Evolutionary conservation across 306 rosid genomes (phyloP).

Genomic region (cucumber (Cucumis sativus)): DNA sequence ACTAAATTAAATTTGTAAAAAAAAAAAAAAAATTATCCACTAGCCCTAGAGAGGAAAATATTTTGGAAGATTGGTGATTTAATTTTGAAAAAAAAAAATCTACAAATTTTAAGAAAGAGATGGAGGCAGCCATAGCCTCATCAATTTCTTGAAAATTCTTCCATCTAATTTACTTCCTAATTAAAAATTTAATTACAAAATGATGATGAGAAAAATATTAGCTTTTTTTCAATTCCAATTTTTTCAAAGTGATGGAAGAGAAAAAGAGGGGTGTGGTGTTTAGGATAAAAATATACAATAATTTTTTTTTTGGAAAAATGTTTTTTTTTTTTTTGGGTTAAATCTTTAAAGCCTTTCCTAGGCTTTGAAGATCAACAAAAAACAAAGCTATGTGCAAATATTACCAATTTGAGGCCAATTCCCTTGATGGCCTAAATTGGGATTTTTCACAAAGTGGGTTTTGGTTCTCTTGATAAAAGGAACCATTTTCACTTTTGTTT

Average conservation of each 20-base stretch:
- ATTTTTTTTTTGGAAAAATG: not conserved
- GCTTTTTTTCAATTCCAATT: not conserved
- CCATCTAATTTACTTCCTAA: not conserved
- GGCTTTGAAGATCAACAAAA: not conserved
- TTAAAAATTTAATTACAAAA: slow-evolving; percentile 6
- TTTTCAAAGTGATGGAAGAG: no score
- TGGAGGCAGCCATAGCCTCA: not conserved
- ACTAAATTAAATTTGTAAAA: not conserved
- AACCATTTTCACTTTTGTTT: not conserved
- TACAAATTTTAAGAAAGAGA: not conserved
- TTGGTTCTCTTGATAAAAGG: slow-evolving; percentile 3
- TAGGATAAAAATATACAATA: no score
- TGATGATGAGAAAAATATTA: not conserved
- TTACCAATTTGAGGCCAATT: not conserved
- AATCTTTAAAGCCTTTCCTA: not conserved
- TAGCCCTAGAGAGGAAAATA: not conserved
- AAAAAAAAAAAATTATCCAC: not conserved
- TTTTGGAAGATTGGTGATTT: not conserved
- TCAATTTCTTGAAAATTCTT: not conserved
- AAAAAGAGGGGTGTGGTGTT: no score
- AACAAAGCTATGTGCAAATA: not conserved
- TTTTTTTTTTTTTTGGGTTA: no score
- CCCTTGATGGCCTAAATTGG: not conserved
- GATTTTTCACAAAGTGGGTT: not conserved
- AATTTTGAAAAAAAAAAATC: not conserved